Evolutionary conservation across 345 rosid species (phyloP), one percentile per base, ranked within the genome.

Genomic region (Euphorbia peplus): DNA sequence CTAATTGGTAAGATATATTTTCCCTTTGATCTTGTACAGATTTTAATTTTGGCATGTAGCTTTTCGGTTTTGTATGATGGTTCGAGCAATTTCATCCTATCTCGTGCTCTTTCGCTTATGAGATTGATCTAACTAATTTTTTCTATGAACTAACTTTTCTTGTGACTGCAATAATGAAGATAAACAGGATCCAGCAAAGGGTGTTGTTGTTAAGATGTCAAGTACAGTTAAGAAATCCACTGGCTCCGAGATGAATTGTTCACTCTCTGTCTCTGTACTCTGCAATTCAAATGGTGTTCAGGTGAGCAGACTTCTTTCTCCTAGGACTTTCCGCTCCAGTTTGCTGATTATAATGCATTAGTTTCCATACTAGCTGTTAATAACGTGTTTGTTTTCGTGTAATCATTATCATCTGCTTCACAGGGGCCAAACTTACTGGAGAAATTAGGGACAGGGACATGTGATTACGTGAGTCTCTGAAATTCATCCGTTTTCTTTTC

Each of bases 181-280:
- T 81, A 62, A 81, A 59, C 68, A 76, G 68, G 85, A 90, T 82
- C 99, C 97, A 26, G 80, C 81, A 67, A 86, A 76, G 72, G 99
- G 97, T 70, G 90, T 95, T 70, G 74, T 72, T 81, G 86, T 92
- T 73, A 90, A 79, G 77, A 90, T 92, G 91, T 84, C 85, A 67
- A 68, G 69, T 73, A 63, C 62, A 14, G 53, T 63, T 42, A 44
- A 63, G 53, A 25, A 4, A 7, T 24, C 53, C 8, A 24, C 19
- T 66, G 74, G 76, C 61, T 66, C 67, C 37, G 73, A 73, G 68
- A 47, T 55, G 39, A 80, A 81, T 58, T 95, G 99, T 76, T 90
- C 99, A 2, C 92, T 95, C 60, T 83, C 96, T 42, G 90, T 92
- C 25, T 85, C 92, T 67, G 80, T 95, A 70, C 59, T 85, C 53